Evolutionary conservation across 2,329 filamentous ascomycete genomes (phyloP), one percentile per base, ranked within the genome.

Genomic region (Colletotrichum euphorbiae): DNA sequence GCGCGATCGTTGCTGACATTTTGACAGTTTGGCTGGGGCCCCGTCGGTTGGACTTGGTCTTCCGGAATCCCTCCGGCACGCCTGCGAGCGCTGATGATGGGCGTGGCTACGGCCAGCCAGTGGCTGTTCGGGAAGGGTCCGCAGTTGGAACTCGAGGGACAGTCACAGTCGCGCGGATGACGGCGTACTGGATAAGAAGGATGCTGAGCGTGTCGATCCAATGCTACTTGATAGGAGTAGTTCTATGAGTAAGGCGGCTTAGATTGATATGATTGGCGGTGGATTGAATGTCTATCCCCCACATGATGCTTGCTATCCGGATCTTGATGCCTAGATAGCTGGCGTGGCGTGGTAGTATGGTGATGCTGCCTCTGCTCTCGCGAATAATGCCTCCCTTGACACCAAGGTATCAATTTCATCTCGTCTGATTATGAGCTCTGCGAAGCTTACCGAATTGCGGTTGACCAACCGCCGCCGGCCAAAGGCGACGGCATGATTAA

Each of bases 41-140:
- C 87, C 2, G 87, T 88, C 6, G 74, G 73, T 8, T 76, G 74
- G 74, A 69, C 75, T 0, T 89, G 89, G 72, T 84, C 89, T 9
- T 85, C 84, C 1, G 89, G 90, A 74, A 90, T 90, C 62, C 87
- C 88, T 0, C 86, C 86, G 1, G 86, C 86, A 5, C 80, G 88
- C 13, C 80, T 90, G 2, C 78, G 89, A 43, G 84, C 83, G 9
- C 79, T 88, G 65, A 90, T 89, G 69, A 88, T 90, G 11, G 82
- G 87, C 1, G 81, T 90, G 50, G 88, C 86, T 0, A 87, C 88
- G 0, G 85, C 87, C 2, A 89, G 85, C 1, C 87, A 90, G 72
- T 89, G 87, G 87, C 74, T 90, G 1, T 90, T 50, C 1, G 51
- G 54, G n/a, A 64, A 59, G 36, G n/a, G n/a, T n/a, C n/a, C n/a